A percentile compares a stretch with the other conserved stretches of the same genome.
Evolutionary conservation across 306 rosid genomes (phyloP).

Genomic region (Prunus mongolica): DNA sequence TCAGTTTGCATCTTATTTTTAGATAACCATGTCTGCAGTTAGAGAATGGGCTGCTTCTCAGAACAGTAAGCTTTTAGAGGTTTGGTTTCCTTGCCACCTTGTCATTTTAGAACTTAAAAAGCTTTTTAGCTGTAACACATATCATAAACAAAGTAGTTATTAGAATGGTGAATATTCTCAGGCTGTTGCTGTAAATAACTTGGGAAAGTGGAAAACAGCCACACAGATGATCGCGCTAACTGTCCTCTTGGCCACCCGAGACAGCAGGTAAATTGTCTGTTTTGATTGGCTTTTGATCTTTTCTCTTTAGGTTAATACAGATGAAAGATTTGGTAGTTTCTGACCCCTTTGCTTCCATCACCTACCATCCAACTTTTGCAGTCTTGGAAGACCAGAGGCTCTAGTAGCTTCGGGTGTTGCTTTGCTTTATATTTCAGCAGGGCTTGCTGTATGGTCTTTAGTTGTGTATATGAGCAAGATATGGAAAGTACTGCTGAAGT

Average conservation of each 20-base stretch:
- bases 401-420: constrained; percentile 66
- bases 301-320: constrained; percentile 12
- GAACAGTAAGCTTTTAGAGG: constrained; percentile 86
- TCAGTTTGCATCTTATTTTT: constrained; percentile 23
- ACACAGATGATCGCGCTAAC: constrained; percentile 89
- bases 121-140: background rate
- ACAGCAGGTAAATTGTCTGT: constrained; percentile 54
- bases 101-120: background rate
- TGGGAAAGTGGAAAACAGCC: constrained; percentile 99
- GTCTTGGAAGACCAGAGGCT: constrained; percentile 69
- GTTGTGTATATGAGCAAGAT: constrained; percentile 80
- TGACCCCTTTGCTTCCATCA: constrained; percentile 8
- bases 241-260: constrained; percentile 84
- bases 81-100: constrained; percentile 32
- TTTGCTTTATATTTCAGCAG: constrained; percentile 89
- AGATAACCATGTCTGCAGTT: constrained; percentile 99
- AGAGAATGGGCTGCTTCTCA: constrained; percentile 99
- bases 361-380: constrained; percentile 25
- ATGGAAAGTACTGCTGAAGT: constrained; percentile 70
- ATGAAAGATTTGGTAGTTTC: constrained; percentile 13
- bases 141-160: background rate
- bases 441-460: constrained; percentile 97
- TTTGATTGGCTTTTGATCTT: constrained; percentile 1
- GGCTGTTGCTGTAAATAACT: constrained; percentile 99
- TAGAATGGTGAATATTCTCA: constrained; percentile 18